Base-by-base conservation (phyloP, 768 basidiomycete genomes). In the Serendipita sp. region DNA sequence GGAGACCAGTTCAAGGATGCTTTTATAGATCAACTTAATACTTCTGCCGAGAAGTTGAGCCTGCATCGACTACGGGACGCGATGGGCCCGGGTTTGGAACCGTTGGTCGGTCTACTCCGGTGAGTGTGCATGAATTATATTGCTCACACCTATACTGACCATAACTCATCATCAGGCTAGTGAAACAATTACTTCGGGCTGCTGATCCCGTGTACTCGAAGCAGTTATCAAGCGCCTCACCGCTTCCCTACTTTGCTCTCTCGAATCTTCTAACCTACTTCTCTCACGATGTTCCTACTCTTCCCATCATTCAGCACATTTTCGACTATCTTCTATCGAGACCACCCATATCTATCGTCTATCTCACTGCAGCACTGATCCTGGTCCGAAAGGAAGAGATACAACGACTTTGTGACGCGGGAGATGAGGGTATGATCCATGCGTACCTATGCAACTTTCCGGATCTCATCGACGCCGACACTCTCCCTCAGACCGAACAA, bases 241-340 rank as follows among this genome's bases (percentile, higher is more conserved):
- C 88, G 0, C 78, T 94, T 1, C 93, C 93, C 0, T 95, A 92
- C 71, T 90, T 87, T 71, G 89, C 92, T 0, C 80, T 97, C 16
- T 89, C 92, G 3, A 89, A 92, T 74, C 82, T 96, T 37, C 77
- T 97, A 38, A 95, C 92, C 0, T 80, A 95, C 35, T 92, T 97
- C 75, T 85, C 93, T 10, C 93, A 97, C 72, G 92, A 96, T 69
- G 80, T 92, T 65, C 90, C 93, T 5, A 89, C 88, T 1, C 80
- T 95, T n/a, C 81, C 86, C 3, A 83, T 93, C 45, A 88, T 92
- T 32, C 92, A 95, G 71, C 87, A 92, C 67, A 83, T 92, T 54
- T 97, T 95, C 73, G 93, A 97, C 74, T 97, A 85, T 71, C 75
- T 96, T 8, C 75, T 97, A 11, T 83, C 84, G 67, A 80, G 92